Base-by-base conservation (phyloP, 495 filamentous ascomycete species). In the Aspergillus hancockii region DNA sequence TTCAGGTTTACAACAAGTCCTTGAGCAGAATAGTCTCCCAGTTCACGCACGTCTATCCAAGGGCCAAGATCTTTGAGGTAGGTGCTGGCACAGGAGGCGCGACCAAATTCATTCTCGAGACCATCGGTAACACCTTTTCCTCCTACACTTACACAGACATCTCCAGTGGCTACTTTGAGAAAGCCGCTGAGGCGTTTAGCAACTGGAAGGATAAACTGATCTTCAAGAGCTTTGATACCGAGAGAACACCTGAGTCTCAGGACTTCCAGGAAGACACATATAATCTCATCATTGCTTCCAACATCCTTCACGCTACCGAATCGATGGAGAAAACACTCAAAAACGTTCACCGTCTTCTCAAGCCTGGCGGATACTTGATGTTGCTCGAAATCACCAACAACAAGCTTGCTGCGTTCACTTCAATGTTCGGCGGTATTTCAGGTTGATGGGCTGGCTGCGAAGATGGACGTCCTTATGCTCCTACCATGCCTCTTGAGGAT, bases 241-340 rank as follows among this genome's bases (percentile, higher is more conserved):
- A n/a, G n/a, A n/a, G n/a, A n/a, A n/a, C n/a, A n/a, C n/a, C n/a
- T 49, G 45, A 22, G 19, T 49, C 45, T 49, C 45, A 49, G 21
- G 45, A 49, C 16, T 49, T 49, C 45, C 16, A 19, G 45, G 45
- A 49, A 49, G 16, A 23, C 19, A 49, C 16, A 18, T 49, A 49
- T 32, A 82, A 85, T 51, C 46, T 84, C 21, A 70, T 85, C 13
- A 63, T 86, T 18, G 78, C 81, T 1, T 77, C 71, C 36, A 75
- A 83, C 52, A 78, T 80, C 3, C 62, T 86, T 1, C 84, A 85
- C 52, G 77, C 82, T 2, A 84, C 82, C 0, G 65, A 69, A 28
- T 73, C 71, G 7, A 73, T 82, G 56, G 59, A 66, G 28, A 64
- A 72, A 13, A 83, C 81, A 1, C 78, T 85, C 74, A 54, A 63